Conservation (phyloP, 176 grass and related monocot species). For the Oryza glumipatula region DNA sequence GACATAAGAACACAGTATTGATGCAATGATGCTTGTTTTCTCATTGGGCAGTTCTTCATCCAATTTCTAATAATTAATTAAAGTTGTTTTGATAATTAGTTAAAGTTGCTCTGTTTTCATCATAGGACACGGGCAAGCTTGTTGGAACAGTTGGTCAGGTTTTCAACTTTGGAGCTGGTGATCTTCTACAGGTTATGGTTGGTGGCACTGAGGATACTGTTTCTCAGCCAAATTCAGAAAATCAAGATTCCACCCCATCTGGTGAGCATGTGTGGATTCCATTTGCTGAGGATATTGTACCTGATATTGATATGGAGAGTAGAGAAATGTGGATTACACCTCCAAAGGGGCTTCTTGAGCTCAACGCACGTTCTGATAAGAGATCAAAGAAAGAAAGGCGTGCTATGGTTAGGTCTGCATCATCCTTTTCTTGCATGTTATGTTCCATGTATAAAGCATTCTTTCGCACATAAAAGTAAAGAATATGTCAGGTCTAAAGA, state of each 20-base stretch:
- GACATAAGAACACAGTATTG: background rate
- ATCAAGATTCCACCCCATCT: conserved; percentile 44
- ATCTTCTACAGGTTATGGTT: conserved; percentile 79
- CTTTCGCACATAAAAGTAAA: conserved; percentile 24
- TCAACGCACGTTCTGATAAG: conserved; percentile 72
- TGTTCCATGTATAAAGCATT: conserved; percentile 10
- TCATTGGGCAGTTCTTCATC: background rate
- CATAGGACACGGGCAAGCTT: conserved; percentile 73
- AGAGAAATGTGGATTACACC: conserved; percentile 91
- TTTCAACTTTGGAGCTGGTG: conserved; percentile 75
- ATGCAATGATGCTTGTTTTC: background rate
- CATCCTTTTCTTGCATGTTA: conserved; percentile 47
- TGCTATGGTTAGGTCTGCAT: conserved; percentile 86
- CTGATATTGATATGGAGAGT: conserved; percentile 76
- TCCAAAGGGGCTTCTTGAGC: conserved; percentile 88
- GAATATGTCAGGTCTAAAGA: background rate
- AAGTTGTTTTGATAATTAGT: conserved; percentile 4
- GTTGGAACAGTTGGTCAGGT: conserved; percentile 77
- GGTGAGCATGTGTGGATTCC: conserved; percentile 79
- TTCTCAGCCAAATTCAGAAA: conserved; percentile 36
- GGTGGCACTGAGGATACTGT: conserved; percentile 20
- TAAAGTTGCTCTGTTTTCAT: conserved; percentile 6
- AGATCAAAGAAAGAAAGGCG: conserved; percentile 91
- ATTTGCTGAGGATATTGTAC: conserved; percentile 91
- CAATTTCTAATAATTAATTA: background rate